Conservation (phyloP, 495 filamentous ascomycete species). For the Penicillium simplicissimum region DNA sequence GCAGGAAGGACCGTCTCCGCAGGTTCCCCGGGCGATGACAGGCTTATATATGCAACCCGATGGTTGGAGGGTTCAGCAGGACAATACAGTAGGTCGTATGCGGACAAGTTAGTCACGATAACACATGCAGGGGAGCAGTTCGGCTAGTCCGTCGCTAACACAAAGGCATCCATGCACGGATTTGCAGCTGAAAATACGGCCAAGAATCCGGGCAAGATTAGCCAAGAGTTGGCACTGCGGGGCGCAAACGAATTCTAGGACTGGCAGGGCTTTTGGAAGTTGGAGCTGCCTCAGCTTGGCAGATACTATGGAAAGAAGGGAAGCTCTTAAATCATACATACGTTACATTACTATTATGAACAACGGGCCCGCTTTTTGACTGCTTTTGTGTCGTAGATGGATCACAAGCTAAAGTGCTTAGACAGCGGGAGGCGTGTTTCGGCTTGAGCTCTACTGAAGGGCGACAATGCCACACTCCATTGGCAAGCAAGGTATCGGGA, state of each 20-base stretch:
- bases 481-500: too few relatives aligned
- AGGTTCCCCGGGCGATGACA: slow-evolving; percentile 5
- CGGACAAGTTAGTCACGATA: neutral
- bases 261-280: neutral
- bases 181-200: neutral
- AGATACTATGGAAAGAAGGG: neutral
- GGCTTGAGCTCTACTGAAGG: too few relatives aligned
- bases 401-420: neutral
- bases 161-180: too few relatives aligned
- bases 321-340: too few relatives aligned
- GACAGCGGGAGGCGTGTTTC: too few relatives aligned
- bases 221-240: neutral
- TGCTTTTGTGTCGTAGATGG: too few relatives aligned
- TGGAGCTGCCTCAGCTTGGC: neutral
- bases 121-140: slow-evolving; percentile 1
- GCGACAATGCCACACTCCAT: neutral
- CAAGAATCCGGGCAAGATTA: neutral
- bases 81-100: neutral
- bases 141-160: neutral
- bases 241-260: neutral
- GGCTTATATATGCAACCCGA: neutral
- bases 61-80: neutral
- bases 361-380: too few relatives aligned
- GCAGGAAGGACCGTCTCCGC: neutral
- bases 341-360: too few relatives aligned